phyloP scores from a whole-genome alignment of 2,329 filamentous ascomycete genomes.

The Talaromyces rugulosus region DNA sequence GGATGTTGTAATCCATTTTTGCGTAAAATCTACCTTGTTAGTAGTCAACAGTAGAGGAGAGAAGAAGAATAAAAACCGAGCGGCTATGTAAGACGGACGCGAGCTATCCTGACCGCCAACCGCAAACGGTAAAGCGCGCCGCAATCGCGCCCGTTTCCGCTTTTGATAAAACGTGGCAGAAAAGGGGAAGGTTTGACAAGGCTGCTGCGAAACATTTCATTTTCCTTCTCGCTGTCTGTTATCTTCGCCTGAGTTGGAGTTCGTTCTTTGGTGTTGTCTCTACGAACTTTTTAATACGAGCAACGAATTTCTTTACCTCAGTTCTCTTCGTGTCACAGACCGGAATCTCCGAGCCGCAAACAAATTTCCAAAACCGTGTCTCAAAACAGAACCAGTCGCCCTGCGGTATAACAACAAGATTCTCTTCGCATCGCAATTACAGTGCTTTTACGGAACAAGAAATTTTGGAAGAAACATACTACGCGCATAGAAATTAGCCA shows the following conservation, averaged over 20 bases:
- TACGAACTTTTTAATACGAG: background rate
- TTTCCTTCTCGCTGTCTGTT: background rate
- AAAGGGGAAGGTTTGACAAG: conserved; percentile 8
- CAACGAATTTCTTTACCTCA: background rate
- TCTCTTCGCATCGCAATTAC: background rate
- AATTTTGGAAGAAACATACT: background rate
- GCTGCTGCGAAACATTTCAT: background rate
- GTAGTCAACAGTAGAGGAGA: background rate
- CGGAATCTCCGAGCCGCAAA: background rate
- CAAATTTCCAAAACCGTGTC: background rate
- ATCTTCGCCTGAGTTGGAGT: background rate
- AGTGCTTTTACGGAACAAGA: background rate
- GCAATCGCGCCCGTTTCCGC: conserved; percentile 2
- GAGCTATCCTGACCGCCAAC: conserved; percentile 10
- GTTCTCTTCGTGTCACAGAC: background rate
- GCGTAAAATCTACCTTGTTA: background rate
- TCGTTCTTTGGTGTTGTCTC: background rate
- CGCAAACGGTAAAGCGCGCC: conserved; percentile 6
- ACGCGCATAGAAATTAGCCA: conserved; percentile 21
- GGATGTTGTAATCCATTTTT: background rate
- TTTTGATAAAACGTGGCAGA: conserved; percentile 11
- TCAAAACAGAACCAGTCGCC: background rate
- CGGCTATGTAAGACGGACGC: background rate
- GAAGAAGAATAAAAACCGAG: background rate
- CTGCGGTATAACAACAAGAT: background rate